Percentiles rank a stretch among this genome's conserved stretches.
Evolutionary conservation across 2,329 filamentous ascomycete genomes (phyloP).

Genomic region (Tolypocladium album): DNA sequence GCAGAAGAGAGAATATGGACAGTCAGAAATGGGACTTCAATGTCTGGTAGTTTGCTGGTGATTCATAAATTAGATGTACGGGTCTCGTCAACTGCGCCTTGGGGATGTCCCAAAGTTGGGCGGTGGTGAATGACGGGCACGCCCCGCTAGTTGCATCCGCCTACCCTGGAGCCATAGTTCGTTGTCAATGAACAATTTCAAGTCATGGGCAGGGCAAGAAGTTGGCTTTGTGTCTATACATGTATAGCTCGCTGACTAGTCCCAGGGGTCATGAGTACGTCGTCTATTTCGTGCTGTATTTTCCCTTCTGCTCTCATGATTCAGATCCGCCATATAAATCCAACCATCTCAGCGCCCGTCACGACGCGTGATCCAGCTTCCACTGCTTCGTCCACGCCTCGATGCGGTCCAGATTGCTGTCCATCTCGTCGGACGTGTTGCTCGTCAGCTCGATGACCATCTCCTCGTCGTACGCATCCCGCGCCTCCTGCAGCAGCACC

Average conservation of each 20-base stretch:
- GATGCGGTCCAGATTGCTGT: constrained; percentile 77
- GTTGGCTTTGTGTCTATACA: background rate
- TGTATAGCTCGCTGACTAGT: background rate
- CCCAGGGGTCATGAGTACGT: background rate
- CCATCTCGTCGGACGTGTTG: constrained; percentile 73
- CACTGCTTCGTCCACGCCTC: constrained; percentile 74
- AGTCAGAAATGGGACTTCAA: no score
- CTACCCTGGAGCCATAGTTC: background rate
- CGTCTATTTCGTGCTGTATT: background rate
- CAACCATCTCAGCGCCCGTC: background rate
- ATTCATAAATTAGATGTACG: background rate
- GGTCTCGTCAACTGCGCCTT: background rate
- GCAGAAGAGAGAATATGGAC: background rate
- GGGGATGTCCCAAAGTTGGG: no score
- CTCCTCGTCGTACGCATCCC: constrained; percentile 74
- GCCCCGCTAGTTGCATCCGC: background rate
- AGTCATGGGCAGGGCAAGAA: background rate
- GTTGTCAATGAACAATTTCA: background rate
- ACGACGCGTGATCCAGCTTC: constrained; percentile 34
- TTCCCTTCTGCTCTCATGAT: background rate
- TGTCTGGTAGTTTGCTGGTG: background rate
- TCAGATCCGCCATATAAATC: background rate
- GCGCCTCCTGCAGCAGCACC: constrained; percentile 80
- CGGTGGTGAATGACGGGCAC: no score
- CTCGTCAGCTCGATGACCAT: constrained; percentile 85